Base-by-base conservation (phyloP, 2,329 filamentous ascomycete genomes). In the Blumeriella jaapii region DNA sequence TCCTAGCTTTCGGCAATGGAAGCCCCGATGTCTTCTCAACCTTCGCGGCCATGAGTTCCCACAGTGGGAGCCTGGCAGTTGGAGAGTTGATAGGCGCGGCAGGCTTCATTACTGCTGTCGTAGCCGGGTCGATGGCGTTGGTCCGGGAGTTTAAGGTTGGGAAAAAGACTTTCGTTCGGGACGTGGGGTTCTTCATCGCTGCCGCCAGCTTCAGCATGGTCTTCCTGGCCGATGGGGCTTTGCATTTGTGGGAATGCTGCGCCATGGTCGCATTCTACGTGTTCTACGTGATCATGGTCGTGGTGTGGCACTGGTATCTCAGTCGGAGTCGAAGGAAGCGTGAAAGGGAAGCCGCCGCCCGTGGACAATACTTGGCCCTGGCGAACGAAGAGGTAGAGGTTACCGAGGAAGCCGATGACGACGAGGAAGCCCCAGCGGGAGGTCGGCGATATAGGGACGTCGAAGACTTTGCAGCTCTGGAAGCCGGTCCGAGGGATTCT, bases 1-100 rank as follows among this genome's bases (percentile, higher is more conserved):
- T 98, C 52, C 64, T 98, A 34, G 91, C 91, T 6, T 93, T 98
- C 60, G 91, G 91, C 46, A 98, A 98, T 64, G 91, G 91, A 34
- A 96, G 89, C 42, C 91, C 91, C 2, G 91, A 98, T 59, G 87
- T 98, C 29, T 98, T 98, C 60, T 95, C 87, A 47, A 98, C 91
- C 2, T 96, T 98, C 61, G 91, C 91, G 11, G 93, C 91, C 48
- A 96, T 98, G 85, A 79, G 78, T 53, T 94, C 87, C 15, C 85
- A 96, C 54, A 95, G 87, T 56, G 89, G 89, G n/a, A 93, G 87
- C 62, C 73, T 98, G 67, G 91, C 91, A 1, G 77, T 98, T 25
- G 91, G 91, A 29, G 91, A 98, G 62, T 68, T 98, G 32, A 85
- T 98, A 34, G 91, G 91, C 20, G 91, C 91, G 8, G 91, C 91